Base-by-base conservation (phyloP, 352 stramenopile species). In the Globisporangium nagaii region DNA sequence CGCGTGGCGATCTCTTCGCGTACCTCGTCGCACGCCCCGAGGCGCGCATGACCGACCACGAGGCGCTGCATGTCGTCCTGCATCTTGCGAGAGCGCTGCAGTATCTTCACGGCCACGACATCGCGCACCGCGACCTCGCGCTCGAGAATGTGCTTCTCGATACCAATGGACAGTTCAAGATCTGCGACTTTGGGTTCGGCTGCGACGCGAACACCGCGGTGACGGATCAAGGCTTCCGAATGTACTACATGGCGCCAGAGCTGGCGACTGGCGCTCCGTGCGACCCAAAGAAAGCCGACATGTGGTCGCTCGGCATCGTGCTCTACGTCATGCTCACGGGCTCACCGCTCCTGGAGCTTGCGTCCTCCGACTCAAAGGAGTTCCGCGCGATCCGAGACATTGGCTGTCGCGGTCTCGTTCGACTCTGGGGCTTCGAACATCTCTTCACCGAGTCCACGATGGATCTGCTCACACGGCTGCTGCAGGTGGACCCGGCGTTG, bases 261-360 rank as follows among this genome's bases (percentile, higher is more conserved):
- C n/a, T n/a, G n/a, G n/a, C n/a, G n/a, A n/a, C n/a, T n/a, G n/a
- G n/a, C n/a, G n/a, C n/a, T n/a, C n/a, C n/a, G n/a, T n/a, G n/a
- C n/a, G n/a, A n/a, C n/a, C n/a, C n/a, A n/a, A n/a, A n/a, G n/a
- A n/a, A n/a, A n/a, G n/a, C n/a, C 34, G 78, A 88, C 41, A 60
- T 87, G 27, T 89, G 79, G 79, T 84, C 79, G 15, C 63, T 89
- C 4, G n/a, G n/a, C n/a, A n/a, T n/a, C n/a, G n/a, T n/a, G n/a
- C n/a, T n/a, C n/a, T n/a, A n/a, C n/a, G n/a, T n/a, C n/a, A n/a
- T n/a, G n/a, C n/a, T n/a, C n/a, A n/a, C n/a, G n/a, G n/a, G n/a
- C n/a, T n/a, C n/a, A n/a, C n/a, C n/a, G 15, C 54, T 83, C 9
- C 28, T 68, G 12, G 17, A 24, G 24, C 34, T 66, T 22, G 67